These are phyloP conservation scores for Ophiognomonia clavigignenti-juglandacearum DNA, from an alignment of 2,329 filamentous ascomycete genomes.

Conservation along the genomic window DNA sequence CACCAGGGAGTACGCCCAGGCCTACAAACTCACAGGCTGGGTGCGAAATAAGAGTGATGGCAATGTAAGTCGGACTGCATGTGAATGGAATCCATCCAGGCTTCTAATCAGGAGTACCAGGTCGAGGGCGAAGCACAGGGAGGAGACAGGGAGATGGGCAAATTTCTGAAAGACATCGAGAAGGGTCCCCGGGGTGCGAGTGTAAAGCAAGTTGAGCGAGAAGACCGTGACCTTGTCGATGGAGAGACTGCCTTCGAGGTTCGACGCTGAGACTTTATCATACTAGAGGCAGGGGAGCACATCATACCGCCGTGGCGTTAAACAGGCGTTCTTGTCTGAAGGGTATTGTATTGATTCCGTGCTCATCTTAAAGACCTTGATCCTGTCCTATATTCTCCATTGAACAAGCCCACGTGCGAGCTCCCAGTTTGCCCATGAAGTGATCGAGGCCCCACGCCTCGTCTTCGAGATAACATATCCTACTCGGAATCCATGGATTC, in stretches of 20 bases:
- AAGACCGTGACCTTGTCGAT: slow-evolving; percentile 58
- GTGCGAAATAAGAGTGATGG: slow-evolving; percentile 53
- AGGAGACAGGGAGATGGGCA: slow-evolving; percentile 55
- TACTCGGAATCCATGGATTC: slow-evolving; percentile 57
- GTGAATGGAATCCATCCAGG: not conserved
- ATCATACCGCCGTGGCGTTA: not conserved
- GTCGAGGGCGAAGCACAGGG: slow-evolving; percentile 90
- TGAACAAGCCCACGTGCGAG: not conserved
- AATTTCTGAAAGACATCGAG: slow-evolving; percentile 70
- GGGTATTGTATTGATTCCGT: not conserved
- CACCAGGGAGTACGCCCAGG: slow-evolving; percentile 45
- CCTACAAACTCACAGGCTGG: slow-evolving; percentile 54
- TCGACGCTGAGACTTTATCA: slow-evolving; percentile 26
- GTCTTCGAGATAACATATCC: not conserved
- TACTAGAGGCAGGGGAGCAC: not conserved
- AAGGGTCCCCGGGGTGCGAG: slow-evolving; percentile 67
- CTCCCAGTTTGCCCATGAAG: not conserved
- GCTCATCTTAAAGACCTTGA: not conserved
- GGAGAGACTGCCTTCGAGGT: slow-evolving; percentile 65
- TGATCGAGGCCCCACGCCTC: not conserved
- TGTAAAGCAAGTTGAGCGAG: slow-evolving; percentile 70
- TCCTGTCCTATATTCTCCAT: not conserved
- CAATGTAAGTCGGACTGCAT: slow-evolving; percentile 36
- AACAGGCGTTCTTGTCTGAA: not conserved
- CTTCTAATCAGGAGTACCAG: slow-evolving; percentile 38